These are phyloP conservation scores for Podaxis sp. DNA, from an alignment of 768 basidiomycete genomes.

Conservation along the genomic window DNA sequence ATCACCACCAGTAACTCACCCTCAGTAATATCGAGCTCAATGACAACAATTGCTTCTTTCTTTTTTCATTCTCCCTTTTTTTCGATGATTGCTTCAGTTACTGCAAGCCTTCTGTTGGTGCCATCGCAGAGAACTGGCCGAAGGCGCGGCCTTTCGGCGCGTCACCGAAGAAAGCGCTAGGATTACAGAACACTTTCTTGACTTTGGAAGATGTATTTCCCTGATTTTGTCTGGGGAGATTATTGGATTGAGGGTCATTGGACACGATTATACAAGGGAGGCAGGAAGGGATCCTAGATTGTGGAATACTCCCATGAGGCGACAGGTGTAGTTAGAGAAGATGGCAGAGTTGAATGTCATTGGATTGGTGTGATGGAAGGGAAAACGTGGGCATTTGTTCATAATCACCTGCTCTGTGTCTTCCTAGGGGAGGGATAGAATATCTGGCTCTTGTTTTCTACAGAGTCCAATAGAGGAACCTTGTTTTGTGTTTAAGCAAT, in stretches of 20 bases:
- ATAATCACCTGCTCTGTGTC: too few relatives aligned
- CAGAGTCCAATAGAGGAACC: too few relatives aligned
- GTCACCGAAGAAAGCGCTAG: constrained; percentile 18
- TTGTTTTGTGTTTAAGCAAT: too few relatives aligned
- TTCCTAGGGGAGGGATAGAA: too few relatives aligned
- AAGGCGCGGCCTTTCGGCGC: background rate
- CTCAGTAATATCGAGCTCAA: constrained; percentile 38
- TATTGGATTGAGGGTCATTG: background rate
- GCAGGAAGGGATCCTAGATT: too few relatives aligned
- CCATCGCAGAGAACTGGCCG: constrained; percentile 20
- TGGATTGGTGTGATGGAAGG: too few relatives aligned
- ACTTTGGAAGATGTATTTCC: constrained; percentile 24
- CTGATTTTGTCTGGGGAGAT: constrained; percentile 5
- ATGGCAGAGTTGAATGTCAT: too few relatives aligned
- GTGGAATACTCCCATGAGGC: too few relatives aligned
- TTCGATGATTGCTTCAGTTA: constrained; percentile 37
- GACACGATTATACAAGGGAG: too few relatives aligned
- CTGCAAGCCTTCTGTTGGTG: constrained; percentile 24
- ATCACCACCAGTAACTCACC: constrained; percentile 25
- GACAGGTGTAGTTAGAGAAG: too few relatives aligned
- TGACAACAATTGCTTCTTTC: constrained; percentile 40
- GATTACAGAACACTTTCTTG: constrained; percentile 22
- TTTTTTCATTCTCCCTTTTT: constrained; percentile 42
- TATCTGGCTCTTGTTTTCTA: too few relatives aligned
- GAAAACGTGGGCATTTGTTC: too few relatives aligned